phyloP scores from a whole-genome alignment of 148 eudicot species.

The Pouteria glomerata region DNA sequence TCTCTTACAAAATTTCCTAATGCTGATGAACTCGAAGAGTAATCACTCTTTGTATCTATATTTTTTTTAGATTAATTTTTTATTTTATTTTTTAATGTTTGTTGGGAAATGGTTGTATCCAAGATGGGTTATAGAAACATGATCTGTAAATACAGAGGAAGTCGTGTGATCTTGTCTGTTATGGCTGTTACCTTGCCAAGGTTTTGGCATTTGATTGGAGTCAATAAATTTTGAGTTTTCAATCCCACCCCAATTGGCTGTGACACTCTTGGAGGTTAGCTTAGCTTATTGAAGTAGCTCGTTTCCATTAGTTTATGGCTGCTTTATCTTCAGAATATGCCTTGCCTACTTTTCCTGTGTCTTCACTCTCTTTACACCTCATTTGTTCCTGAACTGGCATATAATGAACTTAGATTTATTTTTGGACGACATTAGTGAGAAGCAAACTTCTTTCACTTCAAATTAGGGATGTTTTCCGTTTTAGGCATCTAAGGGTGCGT shows the following conservation, averaged over 20 bases:
- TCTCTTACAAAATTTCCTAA: background rate
- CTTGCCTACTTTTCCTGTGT: too few relatives aligned
- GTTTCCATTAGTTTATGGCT: too few relatives aligned
- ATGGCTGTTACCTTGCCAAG: background rate
- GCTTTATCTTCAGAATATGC: too few relatives aligned
- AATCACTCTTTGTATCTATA: background rate
- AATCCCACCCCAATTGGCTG: background rate
- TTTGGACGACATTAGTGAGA: too few relatives aligned
- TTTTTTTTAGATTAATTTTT: background rate
- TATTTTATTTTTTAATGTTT: background rate
- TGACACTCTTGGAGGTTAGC: background rate
- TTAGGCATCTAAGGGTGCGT: too few relatives aligned
- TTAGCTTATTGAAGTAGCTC: too few relatives aligned
- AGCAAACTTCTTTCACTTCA: too few relatives aligned
- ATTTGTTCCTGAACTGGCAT: too few relatives aligned
- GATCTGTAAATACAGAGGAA: conserved; percentile 8
- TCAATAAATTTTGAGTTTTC: background rate
- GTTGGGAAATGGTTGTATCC: conserved; percentile 5
- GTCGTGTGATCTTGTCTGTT: background rate
- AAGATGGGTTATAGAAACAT: background rate
- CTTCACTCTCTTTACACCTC: too few relatives aligned
- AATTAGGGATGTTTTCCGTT: too few relatives aligned
- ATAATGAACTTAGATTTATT: too few relatives aligned
- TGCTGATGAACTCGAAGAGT: background rate
- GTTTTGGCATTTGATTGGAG: background rate